These are phyloP conservation scores for Rhamnella rubrinervis DNA, from an alignment of 331 rosid species.

Conservation along the genomic window DNA sequence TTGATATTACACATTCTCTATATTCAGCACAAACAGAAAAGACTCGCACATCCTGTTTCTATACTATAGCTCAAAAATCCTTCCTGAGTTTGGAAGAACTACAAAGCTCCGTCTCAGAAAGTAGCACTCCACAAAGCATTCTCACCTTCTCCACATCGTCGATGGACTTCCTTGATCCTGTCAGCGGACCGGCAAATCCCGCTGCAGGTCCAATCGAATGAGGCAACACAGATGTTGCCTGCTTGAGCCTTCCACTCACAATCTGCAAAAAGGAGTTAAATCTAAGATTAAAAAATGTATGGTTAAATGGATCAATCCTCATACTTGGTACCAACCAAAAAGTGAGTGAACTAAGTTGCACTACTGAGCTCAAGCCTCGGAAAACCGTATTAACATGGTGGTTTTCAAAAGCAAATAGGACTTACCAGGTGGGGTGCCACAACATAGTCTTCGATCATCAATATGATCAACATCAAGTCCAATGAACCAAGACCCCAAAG, in stretches of 20 bases:
- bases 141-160: conserved; percentile 88
- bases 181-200: conserved; percentile 95
- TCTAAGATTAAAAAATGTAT: not conserved
- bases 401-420: not conserved
- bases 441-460: conserved; percentile 86
- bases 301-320: not conserved
- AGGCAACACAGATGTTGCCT: conserved; percentile 91
- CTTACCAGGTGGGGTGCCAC: conserved; percentile 97
- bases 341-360: too few species aligned
- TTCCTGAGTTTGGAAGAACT: conserved; percentile 65
- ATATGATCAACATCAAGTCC: conserved; percentile 92
- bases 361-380: too few species aligned
- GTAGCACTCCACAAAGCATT: conserved; percentile 72
- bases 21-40: conserved; percentile 27
- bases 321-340: not conserved
- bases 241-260: conserved; percentile 99
- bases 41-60: conserved; percentile 30
- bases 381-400: not conserved
- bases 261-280: conserved; percentile 50
- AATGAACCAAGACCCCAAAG: conserved; percentile 94
- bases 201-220: conserved; percentile 97
- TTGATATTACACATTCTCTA: conserved; percentile 43
- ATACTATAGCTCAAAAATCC: conserved; percentile 31
- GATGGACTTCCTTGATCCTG: conserved; percentile 89
- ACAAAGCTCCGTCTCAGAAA: conserved; percentile 39